Evolutionary conservation across 2,329 filamentous ascomycete species (phyloP).

Genomic region (Aspergillus sp.): DNA sequence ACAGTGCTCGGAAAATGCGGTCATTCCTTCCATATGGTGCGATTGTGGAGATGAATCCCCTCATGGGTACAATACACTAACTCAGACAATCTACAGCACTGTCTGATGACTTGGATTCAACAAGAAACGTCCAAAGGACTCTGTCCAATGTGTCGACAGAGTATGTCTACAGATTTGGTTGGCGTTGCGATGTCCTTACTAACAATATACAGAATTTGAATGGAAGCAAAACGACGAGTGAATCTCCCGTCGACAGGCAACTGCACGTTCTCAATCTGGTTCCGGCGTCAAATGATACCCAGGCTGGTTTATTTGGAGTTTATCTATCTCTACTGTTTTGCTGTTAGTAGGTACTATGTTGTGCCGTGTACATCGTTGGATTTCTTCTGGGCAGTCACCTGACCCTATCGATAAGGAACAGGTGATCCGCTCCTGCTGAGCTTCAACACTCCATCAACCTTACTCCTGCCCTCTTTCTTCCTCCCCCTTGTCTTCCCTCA

Average conservation of each 20-base stretch:
- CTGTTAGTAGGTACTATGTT: not conserved
- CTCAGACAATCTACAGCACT: slow-evolving; percentile 62
- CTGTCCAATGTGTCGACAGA: slow-evolving; percentile 97
- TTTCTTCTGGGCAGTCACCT: slow-evolving; percentile 6
- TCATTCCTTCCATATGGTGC: slow-evolving; percentile 95
- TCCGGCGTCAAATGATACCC: slow-evolving; percentile 18
- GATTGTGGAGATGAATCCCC: slow-evolving; percentile 16
- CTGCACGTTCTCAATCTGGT: not conserved
- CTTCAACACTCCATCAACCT: not conserved
- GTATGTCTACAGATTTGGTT: slow-evolving; percentile 48
- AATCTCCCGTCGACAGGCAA: not conserved
- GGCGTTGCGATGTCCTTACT: slow-evolving; percentile 7
- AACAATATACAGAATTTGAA: slow-evolving; percentile 47
- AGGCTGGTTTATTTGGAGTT: slow-evolving; percentile 4
- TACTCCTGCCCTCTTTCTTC: slow-evolving; percentile 3
- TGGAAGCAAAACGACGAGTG: slow-evolving; percentile 46
- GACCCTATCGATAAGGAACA: slow-evolving; percentile 30
- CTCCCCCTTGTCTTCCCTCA: slow-evolving; percentile 5
- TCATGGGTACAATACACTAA: slow-evolving; percentile 5
- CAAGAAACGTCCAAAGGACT: slow-evolving; percentile 90
- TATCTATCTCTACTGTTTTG: slow-evolving; percentile 7
- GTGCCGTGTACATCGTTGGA: not conserved
- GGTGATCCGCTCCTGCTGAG: slow-evolving; percentile 8
- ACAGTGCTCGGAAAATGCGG: slow-evolving; percentile 93
- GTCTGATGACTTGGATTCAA: slow-evolving; percentile 82